Percentiles rank a stretch among this genome's conserved stretches.
phyloP scores from a whole-genome alignment of 805 yeast species.

The Pichia paraexigua region DNA sequence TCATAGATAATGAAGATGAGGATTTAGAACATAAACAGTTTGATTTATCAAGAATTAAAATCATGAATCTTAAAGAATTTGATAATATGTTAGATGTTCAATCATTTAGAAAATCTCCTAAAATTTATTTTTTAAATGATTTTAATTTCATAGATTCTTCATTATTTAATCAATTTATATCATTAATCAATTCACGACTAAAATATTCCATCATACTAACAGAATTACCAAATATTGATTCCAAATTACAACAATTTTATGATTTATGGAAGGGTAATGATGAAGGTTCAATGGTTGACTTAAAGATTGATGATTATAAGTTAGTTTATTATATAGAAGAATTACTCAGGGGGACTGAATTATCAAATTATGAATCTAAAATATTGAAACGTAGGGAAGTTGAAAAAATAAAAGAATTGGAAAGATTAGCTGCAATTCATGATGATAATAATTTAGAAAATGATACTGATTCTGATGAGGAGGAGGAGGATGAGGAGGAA shows the following conservation, averaged over 20 bases:
- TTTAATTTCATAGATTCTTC: slow-evolving; percentile 58
- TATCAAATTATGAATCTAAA: slow-evolving; percentile 38
- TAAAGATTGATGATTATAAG: slow-evolving; percentile 30
- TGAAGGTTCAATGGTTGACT: slow-evolving; percentile 57
- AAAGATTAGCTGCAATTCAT: slow-evolving; percentile 27
- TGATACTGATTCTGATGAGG: slow-evolving; percentile 23
- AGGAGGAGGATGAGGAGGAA: slow-evolving; percentile 17
- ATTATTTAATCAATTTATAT: slow-evolving; percentile 43
- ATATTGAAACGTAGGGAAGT: slow-evolving; percentile 35
- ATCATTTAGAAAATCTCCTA: slow-evolving; percentile 40
- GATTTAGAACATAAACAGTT: neutral
- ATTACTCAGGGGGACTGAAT: slow-evolving; percentile 41
- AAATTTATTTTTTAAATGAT: slow-evolving; percentile 74
- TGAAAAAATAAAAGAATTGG: slow-evolving; percentile 23
- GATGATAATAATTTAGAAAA: slow-evolving; percentile 22
- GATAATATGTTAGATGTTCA: slow-evolving; percentile 29
- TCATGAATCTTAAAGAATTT: slow-evolving; percentile 50
- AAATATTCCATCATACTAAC: slow-evolving; percentile 69
- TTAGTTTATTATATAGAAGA: slow-evolving; percentile 40
- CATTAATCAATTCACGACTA: slow-evolving; percentile 51
- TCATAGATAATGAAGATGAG: slow-evolving; percentile 57
- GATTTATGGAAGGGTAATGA: slow-evolving; percentile 26
- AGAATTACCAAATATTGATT: slow-evolving; percentile 41
- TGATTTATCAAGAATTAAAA: slow-evolving; percentile 36
- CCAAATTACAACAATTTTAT: slow-evolving; percentile 3